phyloP scores from a whole-genome alignment of 2,329 filamentous ascomycete species.

The Arthrobotrys megalospora region DNA sequence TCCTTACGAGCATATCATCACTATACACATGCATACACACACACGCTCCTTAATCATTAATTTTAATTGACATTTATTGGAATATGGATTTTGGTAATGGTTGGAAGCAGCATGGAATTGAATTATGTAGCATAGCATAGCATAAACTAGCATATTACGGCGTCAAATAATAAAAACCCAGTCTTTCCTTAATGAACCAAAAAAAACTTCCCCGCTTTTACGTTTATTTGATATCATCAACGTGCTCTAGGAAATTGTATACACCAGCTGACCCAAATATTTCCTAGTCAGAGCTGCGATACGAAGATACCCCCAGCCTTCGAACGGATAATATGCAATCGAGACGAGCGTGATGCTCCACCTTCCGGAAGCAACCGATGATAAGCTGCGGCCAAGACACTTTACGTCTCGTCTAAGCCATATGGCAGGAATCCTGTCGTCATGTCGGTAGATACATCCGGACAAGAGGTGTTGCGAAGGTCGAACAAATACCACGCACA shows the following conservation, averaged over 20 bases:
- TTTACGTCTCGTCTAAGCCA: slow-evolving; percentile 22
- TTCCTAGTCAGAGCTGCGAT: not conserved
- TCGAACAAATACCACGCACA: not conserved
- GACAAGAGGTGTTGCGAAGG: slow-evolving; percentile 4
- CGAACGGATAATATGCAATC: slow-evolving; percentile 5
- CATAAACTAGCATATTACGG: slow-evolving; percentile 40
- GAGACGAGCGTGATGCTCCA: slow-evolving; percentile 9
- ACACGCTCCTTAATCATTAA: slow-evolving; percentile 42
- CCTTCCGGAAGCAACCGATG: slow-evolving; percentile 28
- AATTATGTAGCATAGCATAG: slow-evolving; percentile 32
- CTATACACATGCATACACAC: slow-evolving; percentile 8
- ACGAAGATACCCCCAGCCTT: not conserved
- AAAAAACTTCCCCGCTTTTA: slow-evolving; percentile 3
- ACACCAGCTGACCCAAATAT: not conserved
- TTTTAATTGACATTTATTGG: slow-evolving; percentile 23
- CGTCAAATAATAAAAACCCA: slow-evolving; percentile 44
- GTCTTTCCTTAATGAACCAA: slow-evolving; percentile 37
- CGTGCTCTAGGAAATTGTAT: not conserved
- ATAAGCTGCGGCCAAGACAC: slow-evolving; percentile 24
- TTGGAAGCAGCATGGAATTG: slow-evolving; percentile 27
- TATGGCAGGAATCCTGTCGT: slow-evolving; percentile 5
- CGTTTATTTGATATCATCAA: not conserved
- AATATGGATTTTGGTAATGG: slow-evolving; percentile 7
- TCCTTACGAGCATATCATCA: slow-evolving; percentile 25
- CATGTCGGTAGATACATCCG: slow-evolving; percentile 26